Percentiles rank a stretch among this genome's conserved stretches.
Evolutionary conservation across 495 filamentous ascomycete species (phyloP).

Genomic region (Penicillium herquei): DNA sequence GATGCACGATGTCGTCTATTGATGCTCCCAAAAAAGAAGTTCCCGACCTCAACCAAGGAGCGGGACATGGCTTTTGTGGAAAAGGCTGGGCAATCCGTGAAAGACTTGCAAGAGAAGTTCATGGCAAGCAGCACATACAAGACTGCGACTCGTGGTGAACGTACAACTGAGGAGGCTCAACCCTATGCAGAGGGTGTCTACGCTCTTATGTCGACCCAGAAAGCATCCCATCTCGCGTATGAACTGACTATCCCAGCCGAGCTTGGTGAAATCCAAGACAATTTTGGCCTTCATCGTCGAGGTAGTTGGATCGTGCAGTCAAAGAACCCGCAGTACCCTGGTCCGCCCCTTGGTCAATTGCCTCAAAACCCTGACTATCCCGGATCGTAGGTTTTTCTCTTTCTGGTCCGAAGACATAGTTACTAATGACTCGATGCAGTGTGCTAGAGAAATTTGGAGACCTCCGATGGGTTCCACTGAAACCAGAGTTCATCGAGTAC

Average conservation of each 20-base stretch:
- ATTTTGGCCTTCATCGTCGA: constrained; percentile 67
- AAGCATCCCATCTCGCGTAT: constrained; percentile 76
- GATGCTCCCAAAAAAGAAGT: constrained; percentile 81
- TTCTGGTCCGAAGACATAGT: background rate
- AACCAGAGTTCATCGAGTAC: constrained; percentile 76
- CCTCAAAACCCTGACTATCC: constrained; percentile 70
- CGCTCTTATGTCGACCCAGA: constrained; percentile 69
- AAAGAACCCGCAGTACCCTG: constrained; percentile 73
- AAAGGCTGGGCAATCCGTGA: constrained; percentile 63
- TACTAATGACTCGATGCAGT: constrained; percentile 23
- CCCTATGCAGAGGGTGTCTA: constrained; percentile 87
- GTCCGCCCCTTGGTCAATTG: constrained; percentile 61
- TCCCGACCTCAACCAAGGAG: constrained; percentile 70
- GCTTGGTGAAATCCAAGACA: constrained; percentile 69
- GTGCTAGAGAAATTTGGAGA: constrained; percentile 72
- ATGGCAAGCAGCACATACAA: constrained; percentile 65
- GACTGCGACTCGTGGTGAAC: constrained; percentile 72
- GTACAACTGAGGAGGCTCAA: constrained; percentile 67
- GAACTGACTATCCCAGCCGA: constrained; percentile 75
- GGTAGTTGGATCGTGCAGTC: constrained; percentile 79
- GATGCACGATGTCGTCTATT: constrained; percentile 67
- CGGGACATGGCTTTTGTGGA: constrained; percentile 84
- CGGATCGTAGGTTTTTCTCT: constrained; percentile 53
- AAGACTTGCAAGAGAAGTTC: constrained; percentile 71
- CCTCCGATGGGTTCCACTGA: constrained; percentile 69